phyloP scores from a whole-genome alignment of 202 grass and related monocot species.

The Schoenoplectus tabernaemontani region DNA sequence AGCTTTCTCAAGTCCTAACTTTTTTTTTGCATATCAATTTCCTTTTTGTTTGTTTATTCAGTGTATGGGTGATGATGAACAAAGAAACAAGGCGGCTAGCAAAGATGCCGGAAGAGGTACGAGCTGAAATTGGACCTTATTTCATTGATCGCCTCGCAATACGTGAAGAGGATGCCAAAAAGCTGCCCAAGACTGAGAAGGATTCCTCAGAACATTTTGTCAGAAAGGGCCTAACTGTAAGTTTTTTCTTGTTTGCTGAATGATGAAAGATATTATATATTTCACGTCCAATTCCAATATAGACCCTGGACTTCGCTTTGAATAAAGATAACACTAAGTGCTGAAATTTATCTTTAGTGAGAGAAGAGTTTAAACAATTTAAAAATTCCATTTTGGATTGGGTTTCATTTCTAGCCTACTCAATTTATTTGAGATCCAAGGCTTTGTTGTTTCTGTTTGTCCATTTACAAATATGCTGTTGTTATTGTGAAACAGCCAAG shows the following conservation, averaged over 20 bases:
- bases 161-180: conserved; percentile 59
- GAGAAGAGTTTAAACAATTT: neutral
- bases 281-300: neutral
- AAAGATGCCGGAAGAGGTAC: conserved; percentile 93
- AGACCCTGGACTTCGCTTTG: neutral
- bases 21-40: conserved; percentile 4
- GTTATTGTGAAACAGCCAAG: conserved; percentile 53
- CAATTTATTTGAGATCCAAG: too few relatives aligned
- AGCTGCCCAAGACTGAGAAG: conserved; percentile 54
- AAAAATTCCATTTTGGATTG: too few relatives aligned
- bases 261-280: conserved; percentile 2
- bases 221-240: conserved; percentile 85
- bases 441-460: too few relatives aligned
- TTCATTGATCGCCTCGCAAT: conserved; percentile 60
- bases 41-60: conserved; percentile 24
- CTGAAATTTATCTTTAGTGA: neutral
- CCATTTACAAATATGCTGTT: neutral
- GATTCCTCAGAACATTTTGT: conserved; percentile 44
- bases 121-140: conserved; percentile 86
- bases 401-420: too few relatives aligned
- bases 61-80: conserved; percentile 99
- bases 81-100: conserved; percentile 78
- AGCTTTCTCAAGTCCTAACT: neutral
- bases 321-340: neutral
- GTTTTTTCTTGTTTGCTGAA: conserved; percentile 16